Percentiles rank a stretch among this genome's conserved stretches.
phyloP scores from a whole-genome alignment of 2,329 filamentous ascomycete species.

The Botrytis fragariae region DNA sequence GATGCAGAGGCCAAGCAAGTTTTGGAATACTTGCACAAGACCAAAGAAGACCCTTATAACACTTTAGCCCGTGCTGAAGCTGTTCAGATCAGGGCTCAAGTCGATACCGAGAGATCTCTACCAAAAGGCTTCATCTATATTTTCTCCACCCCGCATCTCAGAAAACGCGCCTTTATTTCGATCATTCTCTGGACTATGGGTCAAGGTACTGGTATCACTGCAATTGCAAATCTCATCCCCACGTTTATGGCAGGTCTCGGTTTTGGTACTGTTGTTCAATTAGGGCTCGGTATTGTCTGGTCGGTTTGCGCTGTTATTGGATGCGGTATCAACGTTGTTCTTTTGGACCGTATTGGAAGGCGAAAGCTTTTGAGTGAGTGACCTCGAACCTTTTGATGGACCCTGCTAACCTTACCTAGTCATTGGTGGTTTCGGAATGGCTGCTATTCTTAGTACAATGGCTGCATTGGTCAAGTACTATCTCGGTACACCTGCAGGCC shows the following conservation, averaged over 20 bases:
- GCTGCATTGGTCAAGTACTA: conserved; percentile 16
- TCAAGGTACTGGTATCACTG: conserved; percentile 12
- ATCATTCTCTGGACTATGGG: conserved; percentile 15
- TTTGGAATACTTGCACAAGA: conserved; percentile 23
- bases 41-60: neutral
- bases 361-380: conserved; percentile 12
- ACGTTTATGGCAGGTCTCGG: conserved; percentile 15
- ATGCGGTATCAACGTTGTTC: conserved; percentile 1
- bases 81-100: conserved; percentile 11
- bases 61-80: conserved; percentile 9
- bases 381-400: neutral
- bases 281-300: conserved; percentile 1
- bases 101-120: neutral
- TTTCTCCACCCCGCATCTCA: conserved; percentile 10
- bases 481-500: conserved; percentile 4
- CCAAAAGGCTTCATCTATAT: conserved; percentile 19
- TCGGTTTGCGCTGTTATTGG: conserved; percentile 6
- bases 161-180: conserved; percentile 9
- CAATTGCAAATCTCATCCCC: conserved; percentile 13
- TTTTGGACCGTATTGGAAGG: conserved; percentile 11
- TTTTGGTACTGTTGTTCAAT: conserved; percentile 11
- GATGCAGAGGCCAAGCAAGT: conserved; percentile 24
- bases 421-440: conserved; percentile 31
- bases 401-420: conserved; percentile 23
- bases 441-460: conserved; percentile 29